Conservation (phyloP, 208 protist species). For the Leishmania mexicana region DNA sequence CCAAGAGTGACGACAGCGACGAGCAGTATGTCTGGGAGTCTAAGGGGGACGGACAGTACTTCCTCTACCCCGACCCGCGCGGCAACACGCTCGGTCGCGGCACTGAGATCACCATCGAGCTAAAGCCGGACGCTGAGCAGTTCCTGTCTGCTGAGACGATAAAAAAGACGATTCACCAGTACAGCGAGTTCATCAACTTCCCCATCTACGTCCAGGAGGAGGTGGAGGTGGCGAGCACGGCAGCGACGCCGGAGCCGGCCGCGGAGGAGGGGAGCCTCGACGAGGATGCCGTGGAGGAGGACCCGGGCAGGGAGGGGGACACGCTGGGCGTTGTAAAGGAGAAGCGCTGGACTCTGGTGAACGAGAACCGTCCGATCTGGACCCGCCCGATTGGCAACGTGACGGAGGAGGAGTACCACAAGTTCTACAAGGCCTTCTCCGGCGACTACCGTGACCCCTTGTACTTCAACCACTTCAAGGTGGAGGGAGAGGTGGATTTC, state of each 20-base stretch:
- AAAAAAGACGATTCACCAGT: constrained; percentile 95
- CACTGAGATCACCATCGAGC: constrained; percentile 96
- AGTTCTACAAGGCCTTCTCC: constrained; percentile 98
- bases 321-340: constrained; percentile 76
- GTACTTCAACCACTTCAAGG: constrained; percentile 97
- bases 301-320: constrained; percentile 36
- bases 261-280: constrained; percentile 78
- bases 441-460: constrained; percentile 95
- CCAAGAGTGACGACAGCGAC: constrained; percentile 93
- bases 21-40: constrained; percentile 99
- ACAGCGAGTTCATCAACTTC: constrained; percentile 99
- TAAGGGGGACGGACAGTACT: constrained; percentile 94
- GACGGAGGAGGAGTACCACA: constrained; percentile 98
- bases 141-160: constrained; percentile 95
- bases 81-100: constrained; percentile 97
- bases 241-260: constrained; percentile 30
- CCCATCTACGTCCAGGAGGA: constrained; percentile 96
- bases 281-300: constrained; percentile 46
- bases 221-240: constrained; percentile 69
- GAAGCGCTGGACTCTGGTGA: constrained; percentile 95
- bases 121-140: constrained; percentile 97
- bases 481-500: constrained; percentile 98
- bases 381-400: constrained; percentile 94
- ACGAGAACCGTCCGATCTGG: constrained; percentile 99
- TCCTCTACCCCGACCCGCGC: constrained; percentile 93